Evolutionary conservation across 2,329 filamentous ascomycete genomes (phyloP), one percentile per base, ranked within the genome.

Genomic region (Hypoxylon sp.): DNA sequence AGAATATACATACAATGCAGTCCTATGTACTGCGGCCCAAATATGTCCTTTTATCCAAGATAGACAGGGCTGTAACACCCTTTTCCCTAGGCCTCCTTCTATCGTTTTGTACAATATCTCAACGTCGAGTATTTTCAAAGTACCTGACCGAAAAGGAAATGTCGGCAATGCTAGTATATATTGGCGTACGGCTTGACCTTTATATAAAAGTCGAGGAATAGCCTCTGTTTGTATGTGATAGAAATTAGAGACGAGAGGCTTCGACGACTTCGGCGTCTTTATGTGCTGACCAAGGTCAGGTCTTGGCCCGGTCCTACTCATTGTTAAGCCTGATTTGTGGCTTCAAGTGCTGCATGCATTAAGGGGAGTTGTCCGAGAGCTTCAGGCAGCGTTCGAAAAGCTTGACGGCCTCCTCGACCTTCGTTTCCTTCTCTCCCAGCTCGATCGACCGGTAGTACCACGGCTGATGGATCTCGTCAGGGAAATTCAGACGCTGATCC

Each of bases 381-480:
- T 62, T 65, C 33, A 61, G 52, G 40, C 55, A 65, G 2, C 53
- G 60, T 21, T 68, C 61, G 15, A 70, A 63, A n/a, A 70, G 18
- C 29, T 67, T 62, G 37, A 70, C 58, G 9, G 63, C 64, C 21
- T 68, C 53, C 55, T 69, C 58, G 8, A 70, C 67, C n/a, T 62
- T 42, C 21, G 17, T 31, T 41, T 62, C 48, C 24, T 67, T 63
- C 60, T 70, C 68, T 8, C 55, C 55, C 17, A 70, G 42, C 51
- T 70, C 68, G 38, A 69, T 57, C 24, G 60, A 67, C 26, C 68
- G 62, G 37, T 69, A 62, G 41, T 66, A 66, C 68, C 68, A 70
- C 6, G 68, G 68, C 15, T 67, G 60, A 23, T 69, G 60, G 38
- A 70, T 69, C 3, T 59, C 41, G 15, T 70, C 60, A 10, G 68